A percentile compares a stretch with the other conserved stretches of the same genome.
phyloP scores from a whole-genome alignment of 2,329 filamentous ascomycete species.

The Colletotrichum sp. region DNA sequence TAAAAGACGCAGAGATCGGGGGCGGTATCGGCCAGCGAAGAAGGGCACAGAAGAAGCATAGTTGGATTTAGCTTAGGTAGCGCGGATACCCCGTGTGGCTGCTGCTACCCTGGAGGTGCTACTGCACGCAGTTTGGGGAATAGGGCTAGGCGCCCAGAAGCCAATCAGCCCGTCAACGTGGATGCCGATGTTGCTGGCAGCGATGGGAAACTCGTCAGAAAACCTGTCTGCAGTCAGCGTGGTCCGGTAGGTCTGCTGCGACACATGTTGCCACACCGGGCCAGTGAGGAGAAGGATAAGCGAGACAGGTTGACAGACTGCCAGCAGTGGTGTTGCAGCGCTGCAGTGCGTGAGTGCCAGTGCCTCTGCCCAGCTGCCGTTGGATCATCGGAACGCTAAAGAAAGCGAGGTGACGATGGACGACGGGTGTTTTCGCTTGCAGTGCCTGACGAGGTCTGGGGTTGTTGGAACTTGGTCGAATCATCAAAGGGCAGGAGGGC shows the following conservation, averaged over 20 bases:
- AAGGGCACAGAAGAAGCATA: background rate
- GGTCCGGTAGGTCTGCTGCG: background rate
- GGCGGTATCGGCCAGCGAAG: background rate
- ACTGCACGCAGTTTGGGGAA: background rate
- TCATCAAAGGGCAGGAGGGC: background rate
- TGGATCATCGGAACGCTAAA: conserved; percentile 7
- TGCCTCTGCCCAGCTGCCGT: background rate
- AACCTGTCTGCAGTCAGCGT: background rate
- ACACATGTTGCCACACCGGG: background rate
- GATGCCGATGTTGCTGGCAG: background rate
- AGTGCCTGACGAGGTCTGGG: background rate
- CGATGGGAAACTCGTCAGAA: background rate
- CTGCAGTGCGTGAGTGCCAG: background rate
- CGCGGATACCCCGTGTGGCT: background rate
- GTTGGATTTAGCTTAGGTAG: background rate
- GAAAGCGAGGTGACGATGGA: conserved; percentile 8
- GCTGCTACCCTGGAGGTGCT: background rate
- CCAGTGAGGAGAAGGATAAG: background rate
- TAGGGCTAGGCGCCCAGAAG: background rate
- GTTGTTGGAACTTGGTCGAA: background rate
- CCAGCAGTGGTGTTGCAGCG: background rate
- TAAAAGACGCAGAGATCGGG: background rate
- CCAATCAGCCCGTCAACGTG: background rate
- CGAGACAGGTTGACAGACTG: background rate
- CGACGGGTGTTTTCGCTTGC: background rate